These are phyloP conservation scores for Cotoneaster glaucophyllus DNA, from an alignment of 306 rosid genomes.

Conservation along the genomic window DNA sequence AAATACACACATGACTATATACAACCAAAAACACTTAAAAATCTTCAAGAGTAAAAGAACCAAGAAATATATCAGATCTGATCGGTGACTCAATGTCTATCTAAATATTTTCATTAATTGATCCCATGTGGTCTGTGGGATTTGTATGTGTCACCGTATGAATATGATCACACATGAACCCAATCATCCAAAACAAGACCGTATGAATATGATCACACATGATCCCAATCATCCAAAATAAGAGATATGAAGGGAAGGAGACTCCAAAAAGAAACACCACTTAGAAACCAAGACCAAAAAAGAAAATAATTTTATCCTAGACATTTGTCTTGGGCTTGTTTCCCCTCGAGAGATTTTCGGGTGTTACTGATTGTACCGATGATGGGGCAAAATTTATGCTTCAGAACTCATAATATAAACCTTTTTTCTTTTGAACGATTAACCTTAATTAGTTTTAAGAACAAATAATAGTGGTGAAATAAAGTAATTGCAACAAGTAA, in stretches of 20 bases:
- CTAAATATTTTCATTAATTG: neutral
- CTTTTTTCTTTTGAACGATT: neutral
- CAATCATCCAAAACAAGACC: slow-evolving; percentile 20
- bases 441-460: neutral
- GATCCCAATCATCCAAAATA: slow-evolving; percentile 25
- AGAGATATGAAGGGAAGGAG: slow-evolving; percentile 6
- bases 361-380: too few relatives aligned
- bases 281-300: neutral
- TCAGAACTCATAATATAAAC: neutral
- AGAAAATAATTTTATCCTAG: neutral
- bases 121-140: neutral
- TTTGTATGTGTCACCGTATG: neutral
- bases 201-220: neutral
- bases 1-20: too few relatives aligned
- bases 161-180: neutral
- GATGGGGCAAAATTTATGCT: neutral
- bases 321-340: neutral
- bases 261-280: slow-evolving; percentile 42
- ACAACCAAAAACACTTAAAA: neutral
- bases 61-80: neutral
- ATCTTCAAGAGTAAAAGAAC: neutral
- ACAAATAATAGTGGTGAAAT: neutral
- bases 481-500: too few relatives aligned
- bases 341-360: too few relatives aligned
- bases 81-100: neutral